These are phyloP conservation scores for Penicillium sp. DNA, from an alignment of 2,329 filamentous ascomycete genomes.

Conservation along the genomic window DNA sequence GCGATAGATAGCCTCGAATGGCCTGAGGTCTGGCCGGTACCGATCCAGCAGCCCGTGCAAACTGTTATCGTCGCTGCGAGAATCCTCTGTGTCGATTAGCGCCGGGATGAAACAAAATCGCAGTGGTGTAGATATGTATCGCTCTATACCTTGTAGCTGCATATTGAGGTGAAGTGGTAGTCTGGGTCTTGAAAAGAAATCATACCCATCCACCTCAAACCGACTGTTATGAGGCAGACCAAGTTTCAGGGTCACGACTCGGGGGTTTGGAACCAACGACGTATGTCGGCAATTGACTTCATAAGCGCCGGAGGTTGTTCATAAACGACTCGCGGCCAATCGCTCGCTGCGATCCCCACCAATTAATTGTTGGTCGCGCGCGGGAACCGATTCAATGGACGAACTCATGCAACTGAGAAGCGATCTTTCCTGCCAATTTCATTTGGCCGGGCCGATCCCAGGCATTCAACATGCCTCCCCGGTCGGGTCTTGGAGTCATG, in stretches of 20 bases:
- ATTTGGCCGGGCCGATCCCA: no score
- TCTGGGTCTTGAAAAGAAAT: no score
- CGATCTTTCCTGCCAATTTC: no score
- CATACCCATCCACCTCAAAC: no score
- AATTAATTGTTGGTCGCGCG: no score
- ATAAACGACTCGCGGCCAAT: not conserved
- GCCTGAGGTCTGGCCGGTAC: conserved; percentile 43
- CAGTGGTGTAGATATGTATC: not conserved
- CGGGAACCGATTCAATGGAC: no score
- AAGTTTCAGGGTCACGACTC: not conserved
- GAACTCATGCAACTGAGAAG: no score
- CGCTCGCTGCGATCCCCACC: no score
- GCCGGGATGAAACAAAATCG: not conserved
- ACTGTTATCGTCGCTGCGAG: not conserved
- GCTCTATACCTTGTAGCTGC: not conserved
- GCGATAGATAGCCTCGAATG: conserved; percentile 55
- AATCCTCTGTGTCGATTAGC: not conserved
- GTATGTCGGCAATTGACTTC: conserved; percentile 3
- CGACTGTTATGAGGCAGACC: not conserved
- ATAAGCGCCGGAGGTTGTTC: conserved; percentile 2
- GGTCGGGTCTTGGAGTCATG: no score
- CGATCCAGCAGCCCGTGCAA: conserved; percentile 27
- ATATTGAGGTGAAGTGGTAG: no score
- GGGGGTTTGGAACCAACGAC: not conserved
- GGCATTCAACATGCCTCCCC: no score